A percentile compares a stretch with the other conserved stretches of the same genome.
Evolutionary conservation across 2,329 filamentous ascomycete species (phyloP).

Genomic region (Aspergillus brasiliensis): DNA sequence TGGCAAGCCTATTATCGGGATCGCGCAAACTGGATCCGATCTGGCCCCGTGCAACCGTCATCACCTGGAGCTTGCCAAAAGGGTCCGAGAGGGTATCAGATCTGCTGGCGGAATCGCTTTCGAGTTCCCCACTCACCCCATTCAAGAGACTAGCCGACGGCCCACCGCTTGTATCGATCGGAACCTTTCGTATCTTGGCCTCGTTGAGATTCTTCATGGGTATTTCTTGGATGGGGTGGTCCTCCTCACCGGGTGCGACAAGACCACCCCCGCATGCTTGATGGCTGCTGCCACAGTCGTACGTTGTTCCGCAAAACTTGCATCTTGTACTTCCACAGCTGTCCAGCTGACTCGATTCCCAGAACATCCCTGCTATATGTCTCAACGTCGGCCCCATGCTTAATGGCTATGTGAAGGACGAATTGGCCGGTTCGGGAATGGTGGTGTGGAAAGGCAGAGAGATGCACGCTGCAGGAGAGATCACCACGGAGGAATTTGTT

Average conservation of each 20-base stretch:
- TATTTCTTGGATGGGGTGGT: conserved; percentile 56
- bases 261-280: conserved; percentile 54
- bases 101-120: conserved; percentile 53
- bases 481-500: conserved; percentile 48
- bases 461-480: conserved; percentile 50
- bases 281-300: conserved; percentile 57
- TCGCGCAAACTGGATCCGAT: conserved; percentile 56
- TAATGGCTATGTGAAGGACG: conserved; percentile 49
- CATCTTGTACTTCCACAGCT: neutral
- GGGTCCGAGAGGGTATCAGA: conserved; percentile 54
- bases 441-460: conserved; percentile 55
- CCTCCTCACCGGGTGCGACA: conserved; percentile 55
- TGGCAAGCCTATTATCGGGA: conserved; percentile 55
- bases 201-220: conserved; percentile 52
- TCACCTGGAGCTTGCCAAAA: conserved; percentile 53
- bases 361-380: conserved; percentile 55
- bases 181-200: conserved; percentile 51
- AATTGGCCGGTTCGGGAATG: conserved; percentile 49
- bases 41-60: conserved; percentile 55
- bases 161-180: conserved; percentile 55
- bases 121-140: conserved; percentile 56
- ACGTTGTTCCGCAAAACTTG: conserved; percentile 12
- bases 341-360: conserved; percentile 9
- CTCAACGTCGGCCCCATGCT: conserved; percentile 58
- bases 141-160: conserved; percentile 52